These are phyloP conservation scores for Apiospora kogelbergensis DNA, from an alignment of 2,329 filamentous ascomycete genomes.

Conservation along the genomic window DNA sequence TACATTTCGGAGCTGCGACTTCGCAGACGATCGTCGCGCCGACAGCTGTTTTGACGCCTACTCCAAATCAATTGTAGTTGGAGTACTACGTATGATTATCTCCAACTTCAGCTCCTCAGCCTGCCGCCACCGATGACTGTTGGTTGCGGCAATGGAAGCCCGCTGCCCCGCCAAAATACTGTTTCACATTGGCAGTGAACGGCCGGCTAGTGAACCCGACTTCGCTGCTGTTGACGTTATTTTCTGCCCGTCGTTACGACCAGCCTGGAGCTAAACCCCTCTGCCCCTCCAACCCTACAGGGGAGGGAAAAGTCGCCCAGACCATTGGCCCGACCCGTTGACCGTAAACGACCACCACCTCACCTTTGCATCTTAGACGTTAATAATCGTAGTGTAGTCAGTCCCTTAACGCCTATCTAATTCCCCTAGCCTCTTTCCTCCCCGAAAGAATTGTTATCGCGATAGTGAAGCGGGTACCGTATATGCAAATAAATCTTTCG, in stretches of 20 bases:
- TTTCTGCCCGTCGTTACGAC: neutral
- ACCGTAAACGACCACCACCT: neutral
- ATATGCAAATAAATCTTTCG: neutral
- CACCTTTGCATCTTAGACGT: too few species aligned
- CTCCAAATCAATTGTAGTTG: neutral
- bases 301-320: neutral
- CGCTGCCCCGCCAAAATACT: neutral
- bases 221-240: neutral
- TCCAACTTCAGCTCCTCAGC: neutral
- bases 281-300: neutral
- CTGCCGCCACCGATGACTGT: neutral
- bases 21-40: neutral
- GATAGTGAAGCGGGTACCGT: neutral
- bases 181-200: neutral
- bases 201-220: neutral
- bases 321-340: neutral
- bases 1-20: neutral
- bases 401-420: neutral
- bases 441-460: neutral
- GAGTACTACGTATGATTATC: neutral
- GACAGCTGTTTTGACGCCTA: neutral
- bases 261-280: neutral
- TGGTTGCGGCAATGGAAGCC: neutral
- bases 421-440: neutral
- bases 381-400: too few species aligned